Conservation (phyloP, 2,329 filamentous ascomycete species). For the Monosporascus ibericus region DNA sequence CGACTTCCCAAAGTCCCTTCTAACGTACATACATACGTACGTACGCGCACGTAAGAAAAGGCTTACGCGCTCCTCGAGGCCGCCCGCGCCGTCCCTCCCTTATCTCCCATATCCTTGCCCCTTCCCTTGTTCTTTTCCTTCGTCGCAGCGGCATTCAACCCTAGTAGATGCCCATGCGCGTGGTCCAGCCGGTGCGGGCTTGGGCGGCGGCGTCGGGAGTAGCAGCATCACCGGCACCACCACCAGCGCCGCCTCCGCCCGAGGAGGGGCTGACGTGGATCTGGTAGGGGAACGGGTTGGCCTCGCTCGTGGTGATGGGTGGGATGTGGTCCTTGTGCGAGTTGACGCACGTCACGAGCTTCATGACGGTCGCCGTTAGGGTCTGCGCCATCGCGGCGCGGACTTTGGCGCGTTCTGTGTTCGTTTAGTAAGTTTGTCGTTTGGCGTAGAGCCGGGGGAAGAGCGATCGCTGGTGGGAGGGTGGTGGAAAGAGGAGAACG, state of each 20-base stretch:
- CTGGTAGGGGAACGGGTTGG: constrained; percentile 92
- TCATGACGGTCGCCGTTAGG: constrained; percentile 78
- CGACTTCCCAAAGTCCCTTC: no score
- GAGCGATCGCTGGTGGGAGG: background rate
- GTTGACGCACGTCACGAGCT: constrained; percentile 84
- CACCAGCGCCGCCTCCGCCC: background rate
- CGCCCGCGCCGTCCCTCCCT: background rate
- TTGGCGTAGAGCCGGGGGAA: constrained; percentile 1
- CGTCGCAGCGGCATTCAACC: background rate
- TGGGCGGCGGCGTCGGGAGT: constrained; percentile 32
- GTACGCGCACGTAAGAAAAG: no score
- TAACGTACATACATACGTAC: no score
- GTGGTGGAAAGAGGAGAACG: background rate
- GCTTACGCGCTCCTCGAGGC: background rate
- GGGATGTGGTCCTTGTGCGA: constrained; percentile 92
- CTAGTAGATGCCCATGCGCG: constrained; percentile 66
- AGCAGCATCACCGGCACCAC: background rate
- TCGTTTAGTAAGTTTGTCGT: background rate
- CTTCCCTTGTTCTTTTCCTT: background rate
- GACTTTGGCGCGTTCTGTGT: constrained; percentile 75
- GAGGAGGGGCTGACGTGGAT: constrained; percentile 64
- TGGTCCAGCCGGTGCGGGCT: constrained; percentile 71
- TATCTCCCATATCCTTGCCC: background rate
- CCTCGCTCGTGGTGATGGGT: constrained; percentile 84
- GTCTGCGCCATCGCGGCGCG: constrained; percentile 87